Percentiles rank a stretch among this genome's conserved stretches.
phyloP scores from a whole-genome alignment of 2,329 filamentous ascomycete genomes.

The Venturiaceae sp. region DNA sequence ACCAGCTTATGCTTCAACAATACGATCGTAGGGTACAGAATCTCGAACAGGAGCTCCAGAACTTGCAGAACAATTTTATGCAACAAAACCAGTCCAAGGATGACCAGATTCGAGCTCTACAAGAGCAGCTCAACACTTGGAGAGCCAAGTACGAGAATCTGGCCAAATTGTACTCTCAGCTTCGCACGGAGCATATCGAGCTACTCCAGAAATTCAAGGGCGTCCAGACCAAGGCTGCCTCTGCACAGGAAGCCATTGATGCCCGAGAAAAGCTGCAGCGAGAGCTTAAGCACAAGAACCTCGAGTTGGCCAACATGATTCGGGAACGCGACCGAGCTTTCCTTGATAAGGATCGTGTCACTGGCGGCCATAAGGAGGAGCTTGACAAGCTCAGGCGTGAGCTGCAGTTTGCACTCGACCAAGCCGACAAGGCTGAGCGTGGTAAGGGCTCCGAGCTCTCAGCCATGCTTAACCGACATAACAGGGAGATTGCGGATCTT shows the following conservation, averaged over 20 bases:
- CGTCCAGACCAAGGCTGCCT: conserved; percentile 92
- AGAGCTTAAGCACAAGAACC: conserved; percentile 97
- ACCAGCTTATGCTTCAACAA: conserved; percentile 93
- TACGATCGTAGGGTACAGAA: conserved; percentile 91
- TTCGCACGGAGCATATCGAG: conserved; percentile 90
- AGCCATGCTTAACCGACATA: conserved; percentile 89
- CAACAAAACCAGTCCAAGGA: conserved; percentile 86
- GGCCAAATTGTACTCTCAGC: conserved; percentile 92
- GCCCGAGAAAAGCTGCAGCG: conserved; percentile 89
- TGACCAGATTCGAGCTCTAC: conserved; percentile 83
- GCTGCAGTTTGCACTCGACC: conserved; percentile 81
- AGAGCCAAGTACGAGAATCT: conserved; percentile 92
- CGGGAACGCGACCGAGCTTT: conserved; percentile 87
- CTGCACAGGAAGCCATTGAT: conserved; percentile 93
- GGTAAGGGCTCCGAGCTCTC: conserved; percentile 93
- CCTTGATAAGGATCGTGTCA: conserved; percentile 83
- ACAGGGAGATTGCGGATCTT: conserved; percentile 91
- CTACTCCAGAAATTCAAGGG: conserved; percentile 93
- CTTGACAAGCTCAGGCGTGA: conserved; percentile 91
- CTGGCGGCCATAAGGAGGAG: conserved; percentile 83
- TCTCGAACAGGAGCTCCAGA: conserved; percentile 74
- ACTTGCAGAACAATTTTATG: conserved; percentile 72
- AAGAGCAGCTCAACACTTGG: conserved; percentile 98
- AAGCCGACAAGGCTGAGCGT: conserved; percentile 83
- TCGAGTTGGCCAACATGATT: conserved; percentile 99